phyloP scores from a whole-genome alignment of 169 alveolate genomes.

The Babesia bigemina region DNA sequence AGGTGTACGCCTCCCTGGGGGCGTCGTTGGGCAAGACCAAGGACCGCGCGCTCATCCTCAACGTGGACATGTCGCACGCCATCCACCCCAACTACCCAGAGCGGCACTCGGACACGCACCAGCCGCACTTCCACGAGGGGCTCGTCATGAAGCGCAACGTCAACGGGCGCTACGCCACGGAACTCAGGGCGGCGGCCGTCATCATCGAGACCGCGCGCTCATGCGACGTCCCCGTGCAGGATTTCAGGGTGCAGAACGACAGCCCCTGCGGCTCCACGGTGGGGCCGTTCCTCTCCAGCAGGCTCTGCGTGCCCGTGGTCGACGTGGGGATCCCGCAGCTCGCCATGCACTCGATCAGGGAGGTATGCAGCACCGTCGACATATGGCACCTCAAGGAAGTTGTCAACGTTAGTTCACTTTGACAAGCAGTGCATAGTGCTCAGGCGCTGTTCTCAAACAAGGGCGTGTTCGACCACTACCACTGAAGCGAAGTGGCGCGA shows the following conservation, averaged over 20 bases:
- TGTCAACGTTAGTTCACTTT: slow-evolving; percentile 23
- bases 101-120: slow-evolving; percentile 88
- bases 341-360: slow-evolving; percentile 97
- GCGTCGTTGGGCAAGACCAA: slow-evolving; percentile 25
- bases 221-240: slow-evolving; percentile 86
- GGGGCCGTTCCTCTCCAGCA: slow-evolving; percentile 91
- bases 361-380: slow-evolving; percentile 77
- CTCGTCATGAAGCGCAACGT: slow-evolving; percentile 90
- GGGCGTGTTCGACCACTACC: slow-evolving; percentile 13
- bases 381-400: slow-evolving; percentile 60
- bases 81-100: slow-evolving; percentile 95
- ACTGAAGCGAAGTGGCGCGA: not conserved
- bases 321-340: slow-evolving; percentile 95
- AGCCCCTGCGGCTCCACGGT: slow-evolving; percentile 96
- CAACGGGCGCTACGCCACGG: slow-evolving; percentile 91
- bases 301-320: slow-evolving; percentile 88
- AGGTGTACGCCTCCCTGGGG: slow-evolving; percentile 46
- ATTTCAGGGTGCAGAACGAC: slow-evolving; percentile 90
- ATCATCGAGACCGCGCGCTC: slow-evolving; percentile 80
- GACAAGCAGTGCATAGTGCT: not conserved
- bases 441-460: slow-evolving; percentile 27
- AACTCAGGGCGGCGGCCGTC: slow-evolving; percentile 84
- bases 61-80: slow-evolving; percentile 93
- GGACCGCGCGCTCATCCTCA: slow-evolving; percentile 46
- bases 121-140: slow-evolving; percentile 88